Base-by-base conservation (phyloP, 768 basidiomycete species). In the Termitomyces sp. region DNA sequence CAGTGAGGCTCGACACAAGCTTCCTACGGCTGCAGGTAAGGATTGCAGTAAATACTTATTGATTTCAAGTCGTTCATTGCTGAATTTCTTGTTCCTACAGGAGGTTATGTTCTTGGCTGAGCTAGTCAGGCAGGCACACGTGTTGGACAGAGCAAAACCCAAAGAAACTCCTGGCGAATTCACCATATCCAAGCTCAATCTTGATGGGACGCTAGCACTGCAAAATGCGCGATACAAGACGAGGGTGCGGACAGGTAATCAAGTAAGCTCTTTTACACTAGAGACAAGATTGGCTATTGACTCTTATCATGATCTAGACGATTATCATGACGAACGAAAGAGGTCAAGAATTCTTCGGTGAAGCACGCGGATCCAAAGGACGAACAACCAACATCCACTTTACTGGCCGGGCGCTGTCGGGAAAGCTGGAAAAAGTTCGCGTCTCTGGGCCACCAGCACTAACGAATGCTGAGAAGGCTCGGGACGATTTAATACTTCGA, bases 161-260 rank as follows among this genome's bases (percentile, higher is more conserved):
- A 69, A 63, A 44, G 72, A 71, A 39, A 63, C 60, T 3, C 59
- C 59, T 0, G 74, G 68, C 49, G 77, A 80, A 40, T 76, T 80
- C 57, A 64, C 57, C 2, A 47, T 53, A 1, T 68, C 68, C 10
- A 58, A 57, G 16, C 12, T 67, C 6, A 64, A 60, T 34, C 58
- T 63, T 18, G 67, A 73, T 10, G 76, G 74, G 1, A 64, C 62
- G 3, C 42, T 75, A 18, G 56, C 65, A 12, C 46, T 82, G 2
- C 58, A 62, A 14, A 80, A 80, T 60, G 59, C 73, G 3, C 71
- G 77, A 2, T 82, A 71, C 66, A 80, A 77, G 51, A 78, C 70
- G 2, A 65, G 77, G 37, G 68, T 80, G 2, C 70, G 77, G 20
- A 45, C 58, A 45, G 72, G 74, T 52, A 53, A 64, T 36, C 72